Evolutionary conservation across 108 stramenopile genomes (phyloP).

Genomic region (Chaetoceros muelleri): DNA sequence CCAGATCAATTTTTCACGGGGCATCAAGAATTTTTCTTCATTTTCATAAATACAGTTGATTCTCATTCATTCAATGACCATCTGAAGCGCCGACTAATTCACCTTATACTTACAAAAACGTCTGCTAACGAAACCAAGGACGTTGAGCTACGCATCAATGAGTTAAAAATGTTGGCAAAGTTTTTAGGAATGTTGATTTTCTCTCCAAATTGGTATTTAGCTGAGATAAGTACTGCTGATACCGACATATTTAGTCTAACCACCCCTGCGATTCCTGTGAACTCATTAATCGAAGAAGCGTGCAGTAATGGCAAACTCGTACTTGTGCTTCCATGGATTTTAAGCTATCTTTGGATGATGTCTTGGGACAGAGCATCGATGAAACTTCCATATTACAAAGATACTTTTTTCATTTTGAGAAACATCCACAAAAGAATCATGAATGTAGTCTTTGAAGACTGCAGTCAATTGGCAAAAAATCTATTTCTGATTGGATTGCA

Average conservation of each 20-base stretch:
- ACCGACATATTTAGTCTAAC: constrained; percentile 14
- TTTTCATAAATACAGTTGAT: constrained; percentile 54
- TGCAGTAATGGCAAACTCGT: constrained; percentile 24
- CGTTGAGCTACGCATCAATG: constrained; percentile 25
- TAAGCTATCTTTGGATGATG: constrained; percentile 58
- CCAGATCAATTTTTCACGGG: constrained; percentile 48
- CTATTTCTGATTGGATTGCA: neutral
- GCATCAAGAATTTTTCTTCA: constrained; percentile 76
- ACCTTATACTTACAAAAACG: constrained; percentile 10
- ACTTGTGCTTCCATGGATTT: constrained; percentile 45
- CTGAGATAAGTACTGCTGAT: constrained; percentile 1
- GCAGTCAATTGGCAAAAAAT: neutral
- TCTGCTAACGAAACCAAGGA: constrained; percentile 22
- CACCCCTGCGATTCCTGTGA: constrained; percentile 22
- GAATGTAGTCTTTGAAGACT: neutral
- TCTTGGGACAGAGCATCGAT: constrained; percentile 52
- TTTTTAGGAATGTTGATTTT: constrained; percentile 71
- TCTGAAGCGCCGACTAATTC: constrained; percentile 22
- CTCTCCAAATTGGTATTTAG: constrained; percentile 59
- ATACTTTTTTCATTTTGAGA: constrained; percentile 32
- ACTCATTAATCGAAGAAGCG: constrained; percentile 27
- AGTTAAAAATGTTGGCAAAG: constrained; percentile 49
- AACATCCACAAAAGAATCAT: constrained; percentile 7
- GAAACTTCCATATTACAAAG: constrained; percentile 25
- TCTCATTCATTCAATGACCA: constrained; percentile 53